Evolutionary conservation across 1,139 yeast species (phyloP).

Genomic region (Diutina pseudorugosa): DNA sequence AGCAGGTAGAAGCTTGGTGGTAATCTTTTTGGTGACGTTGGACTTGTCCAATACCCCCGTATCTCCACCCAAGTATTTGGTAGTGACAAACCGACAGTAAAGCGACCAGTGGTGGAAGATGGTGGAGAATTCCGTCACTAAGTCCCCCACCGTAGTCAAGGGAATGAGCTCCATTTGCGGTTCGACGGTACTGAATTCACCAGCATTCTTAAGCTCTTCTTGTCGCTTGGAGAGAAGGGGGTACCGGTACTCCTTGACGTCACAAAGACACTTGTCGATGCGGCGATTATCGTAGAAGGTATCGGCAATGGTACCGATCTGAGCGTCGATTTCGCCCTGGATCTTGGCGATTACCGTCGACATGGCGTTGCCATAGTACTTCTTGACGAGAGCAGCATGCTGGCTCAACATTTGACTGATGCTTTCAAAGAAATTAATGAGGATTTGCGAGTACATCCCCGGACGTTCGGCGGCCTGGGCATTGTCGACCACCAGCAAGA

Average conservation of each 20-base stretch:
- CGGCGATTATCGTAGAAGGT: conserved; percentile 70
- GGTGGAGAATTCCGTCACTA: conserved; percentile 57
- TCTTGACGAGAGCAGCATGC: conserved; percentile 68
- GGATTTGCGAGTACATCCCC: conserved; percentile 53
- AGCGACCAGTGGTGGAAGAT: conserved; percentile 82
- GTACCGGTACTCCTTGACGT: conserved; percentile 47
- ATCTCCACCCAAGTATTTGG: conserved; percentile 25
- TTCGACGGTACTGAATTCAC: conserved; percentile 3
- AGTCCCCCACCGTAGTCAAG: conserved; percentile 41
- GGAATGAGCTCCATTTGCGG: conserved; percentile 17
- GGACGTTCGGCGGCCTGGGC: conserved; percentile 18
- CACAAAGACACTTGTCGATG: conserved; percentile 42
- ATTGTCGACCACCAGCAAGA: conserved; percentile 27
- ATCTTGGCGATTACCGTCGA: conserved; percentile 56
- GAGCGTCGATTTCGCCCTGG: conserved; percentile 83
- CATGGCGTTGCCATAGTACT: conserved; percentile 64
- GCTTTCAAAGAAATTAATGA: conserved; percentile 70
- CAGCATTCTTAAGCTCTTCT: neutral
- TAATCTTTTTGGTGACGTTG: conserved; percentile 48
- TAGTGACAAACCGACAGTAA: conserved; percentile 64
- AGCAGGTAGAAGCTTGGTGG: conserved; percentile 40
- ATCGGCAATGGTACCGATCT: conserved; percentile 78
- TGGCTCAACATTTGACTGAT: conserved; percentile 77
- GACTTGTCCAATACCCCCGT: conserved; percentile 23
- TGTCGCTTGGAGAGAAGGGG: conserved; percentile 24